Percentiles rank a stretch among this genome's conserved stretches.
Evolutionary conservation across 441 rosid species (phyloP).

Genomic region (Flueggea neowawraea): DNA sequence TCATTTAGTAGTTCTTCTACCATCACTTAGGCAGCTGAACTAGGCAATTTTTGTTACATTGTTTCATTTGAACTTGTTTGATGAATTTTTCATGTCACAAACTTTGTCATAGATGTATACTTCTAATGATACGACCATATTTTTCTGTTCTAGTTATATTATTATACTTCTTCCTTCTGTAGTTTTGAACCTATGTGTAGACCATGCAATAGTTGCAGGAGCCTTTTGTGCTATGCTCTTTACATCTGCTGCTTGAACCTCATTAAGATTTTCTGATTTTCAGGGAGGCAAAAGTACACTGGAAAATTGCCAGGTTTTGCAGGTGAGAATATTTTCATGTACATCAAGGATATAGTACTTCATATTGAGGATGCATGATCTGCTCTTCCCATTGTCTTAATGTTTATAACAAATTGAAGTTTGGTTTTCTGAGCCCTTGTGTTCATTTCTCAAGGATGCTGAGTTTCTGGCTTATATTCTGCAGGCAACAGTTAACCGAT

Average conservation of each 20-base stretch:
- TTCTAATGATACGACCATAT: too few relatives aligned
- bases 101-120: too few relatives aligned
- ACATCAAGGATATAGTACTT: too few relatives aligned
- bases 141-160: too few relatives aligned
- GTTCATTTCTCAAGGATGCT: background rate
- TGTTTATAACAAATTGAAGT: background rate
- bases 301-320: constrained; percentile 93
- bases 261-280: constrained; percentile 12
- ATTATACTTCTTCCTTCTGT: too few relatives aligned
- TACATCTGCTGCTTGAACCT: constrained; percentile 1
- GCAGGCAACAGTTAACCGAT: constrained; percentile 85
- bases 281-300: constrained; percentile 95
- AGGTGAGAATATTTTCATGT: constrained; percentile 36
- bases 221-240: background rate
- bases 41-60: too few relatives aligned
- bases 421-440: background rate
- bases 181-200: too few relatives aligned
- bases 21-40: too few relatives aligned
- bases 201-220: too few relatives aligned
- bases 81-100: too few relatives aligned
- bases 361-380: background rate
- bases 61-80: too few relatives aligned
- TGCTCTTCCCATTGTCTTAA: background rate
- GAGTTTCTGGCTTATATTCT: constrained; percentile 5
- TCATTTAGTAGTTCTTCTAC: too few relatives aligned